These are phyloP conservation scores for Macadamia tetraphylla DNA, from an alignment of 164 flowering plant species.

Conservation along the genomic window DNA sequence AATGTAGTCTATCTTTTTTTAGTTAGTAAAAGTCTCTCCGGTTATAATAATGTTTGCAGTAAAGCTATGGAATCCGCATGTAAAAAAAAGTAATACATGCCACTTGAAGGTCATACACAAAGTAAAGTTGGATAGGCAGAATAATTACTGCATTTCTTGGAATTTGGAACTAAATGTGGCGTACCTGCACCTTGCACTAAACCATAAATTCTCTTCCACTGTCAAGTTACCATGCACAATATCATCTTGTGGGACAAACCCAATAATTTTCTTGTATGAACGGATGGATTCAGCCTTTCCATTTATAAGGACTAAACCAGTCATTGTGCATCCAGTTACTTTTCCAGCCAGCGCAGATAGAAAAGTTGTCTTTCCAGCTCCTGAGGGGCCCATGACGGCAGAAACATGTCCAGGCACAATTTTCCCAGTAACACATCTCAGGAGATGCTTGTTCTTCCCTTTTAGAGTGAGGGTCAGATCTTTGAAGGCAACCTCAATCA, in stretches of 20 bases:
- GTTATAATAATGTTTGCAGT: no score
- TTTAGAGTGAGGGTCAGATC: conserved; percentile 86
- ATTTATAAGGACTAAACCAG: conserved; percentile 73
- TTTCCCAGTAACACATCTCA: conserved; percentile 92
- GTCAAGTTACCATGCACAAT: conserved; percentile 97
- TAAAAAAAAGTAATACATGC: neutral
- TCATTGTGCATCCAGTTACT: conserved; percentile 60
- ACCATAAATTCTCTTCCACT: conserved; percentile 95
- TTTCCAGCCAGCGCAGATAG: conserved; percentile 92
- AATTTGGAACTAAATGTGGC: conserved; percentile 4
- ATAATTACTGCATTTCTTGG: neutral
- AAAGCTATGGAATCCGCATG: neutral
- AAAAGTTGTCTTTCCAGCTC: conserved; percentile 99
- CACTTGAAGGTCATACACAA: conserved; percentile 1
- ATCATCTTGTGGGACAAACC: conserved; percentile 99
- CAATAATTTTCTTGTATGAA: conserved; percentile 83
- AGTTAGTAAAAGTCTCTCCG: no score
- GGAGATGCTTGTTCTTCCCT: conserved; percentile 67
- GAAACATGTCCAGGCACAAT: conserved; percentile 84
- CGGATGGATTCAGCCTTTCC: conserved; percentile 73
- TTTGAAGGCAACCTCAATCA: conserved; percentile 84
- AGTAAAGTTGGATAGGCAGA: neutral
- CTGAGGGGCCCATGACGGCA: conserved; percentile 99
- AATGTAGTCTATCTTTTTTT: no score
- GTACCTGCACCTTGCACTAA: conserved; percentile 96